Conservation (phyloP, 495 filamentous ascomycete species). For the Penicillium longicatenatum region DNA sequence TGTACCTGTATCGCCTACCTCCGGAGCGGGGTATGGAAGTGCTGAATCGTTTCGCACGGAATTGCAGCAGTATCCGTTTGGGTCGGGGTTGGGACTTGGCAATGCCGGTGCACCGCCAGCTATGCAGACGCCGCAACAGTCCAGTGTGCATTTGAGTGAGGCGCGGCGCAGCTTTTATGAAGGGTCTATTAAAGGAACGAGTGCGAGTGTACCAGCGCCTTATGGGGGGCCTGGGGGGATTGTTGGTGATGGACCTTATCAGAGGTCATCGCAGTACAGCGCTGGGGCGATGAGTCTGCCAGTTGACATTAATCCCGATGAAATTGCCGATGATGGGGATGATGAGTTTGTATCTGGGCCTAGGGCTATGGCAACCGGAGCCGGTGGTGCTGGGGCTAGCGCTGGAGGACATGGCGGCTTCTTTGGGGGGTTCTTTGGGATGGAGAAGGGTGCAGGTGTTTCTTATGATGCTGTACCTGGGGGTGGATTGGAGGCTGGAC, state of each 20-base stretch:
- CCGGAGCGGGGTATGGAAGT: constrained; percentile 11
- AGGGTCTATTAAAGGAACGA: constrained; percentile 21
- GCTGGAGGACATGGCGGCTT: constrained; percentile 49
- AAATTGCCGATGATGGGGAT: constrained; percentile 83
- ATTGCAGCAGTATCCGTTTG: constrained; percentile 37
- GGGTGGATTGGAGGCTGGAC: constrained; percentile 18
- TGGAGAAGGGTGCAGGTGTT: constrained; percentile 42
- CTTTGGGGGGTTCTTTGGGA: constrained; percentile 40
- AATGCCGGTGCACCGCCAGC: constrained; percentile 40
- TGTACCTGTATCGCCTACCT: constrained; percentile 27
- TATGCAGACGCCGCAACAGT: constrained; percentile 37
- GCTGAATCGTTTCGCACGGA: constrained; percentile 26
- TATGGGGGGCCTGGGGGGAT: constrained; percentile 23
- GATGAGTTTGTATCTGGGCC: constrained; percentile 60
- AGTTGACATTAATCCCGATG: constrained; percentile 70
- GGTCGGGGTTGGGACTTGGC: constrained; percentile 39
- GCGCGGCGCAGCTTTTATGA: constrained; percentile 27
- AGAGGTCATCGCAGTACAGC: constrained; percentile 62
- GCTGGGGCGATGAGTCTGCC: constrained; percentile 42
- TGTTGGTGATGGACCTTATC: constrained; percentile 58
- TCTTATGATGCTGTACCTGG: constrained; percentile 58
- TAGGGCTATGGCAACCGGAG: constrained; percentile 49
- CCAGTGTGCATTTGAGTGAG: constrained; percentile 32
- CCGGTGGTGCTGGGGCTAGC: constrained; percentile 2
- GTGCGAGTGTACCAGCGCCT: constrained; percentile 16